Evolutionary conservation across 495 filamentous ascomycete species (phyloP).

Genomic region (Sphaerosporella brunnea): DNA sequence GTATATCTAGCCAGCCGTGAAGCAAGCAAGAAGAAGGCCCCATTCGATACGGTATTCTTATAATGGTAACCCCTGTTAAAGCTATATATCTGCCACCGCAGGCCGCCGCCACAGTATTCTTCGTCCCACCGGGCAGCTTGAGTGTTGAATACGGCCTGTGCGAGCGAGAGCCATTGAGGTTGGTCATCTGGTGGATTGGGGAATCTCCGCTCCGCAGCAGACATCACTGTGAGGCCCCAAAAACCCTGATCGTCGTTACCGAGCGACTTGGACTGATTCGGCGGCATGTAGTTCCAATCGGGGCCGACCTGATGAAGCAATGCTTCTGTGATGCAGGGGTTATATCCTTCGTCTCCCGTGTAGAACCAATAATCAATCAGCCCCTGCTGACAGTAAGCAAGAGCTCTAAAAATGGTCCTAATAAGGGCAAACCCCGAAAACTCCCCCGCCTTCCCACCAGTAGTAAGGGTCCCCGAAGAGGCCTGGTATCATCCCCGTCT

Average conservation of each 20-base stretch:
- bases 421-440: constrained; percentile 17
- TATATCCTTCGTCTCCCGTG: constrained; percentile 59
- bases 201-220: constrained; percentile 62
- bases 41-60: constrained; percentile 53
- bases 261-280: constrained; percentile 54
- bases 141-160: constrained; percentile 66
- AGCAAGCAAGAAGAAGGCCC: constrained; percentile 50
- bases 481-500: constrained; percentile 43
- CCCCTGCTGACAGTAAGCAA: constrained; percentile 19
- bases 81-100: constrained; percentile 71
- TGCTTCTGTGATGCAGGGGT: constrained; percentile 47
- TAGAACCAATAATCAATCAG: constrained; percentile 72
- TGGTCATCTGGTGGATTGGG: constrained; percentile 40
- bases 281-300: constrained; percentile 55
- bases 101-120: constrained; percentile 50
- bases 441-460: constrained; percentile 55
- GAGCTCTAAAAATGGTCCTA: not conserved
- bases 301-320: constrained; percentile 53
- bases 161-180: constrained; percentile 60
- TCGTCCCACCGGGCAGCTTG: constrained; percentile 43
- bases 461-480: constrained; percentile 36
- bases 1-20: constrained; percentile 57
- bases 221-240: constrained; percentile 69
- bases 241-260: constrained; percentile 75
- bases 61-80: constrained; percentile 65